Conservation (phyloP, 2,329 filamentous ascomycete genomes). For the Xylariaceae sp. region DNA sequence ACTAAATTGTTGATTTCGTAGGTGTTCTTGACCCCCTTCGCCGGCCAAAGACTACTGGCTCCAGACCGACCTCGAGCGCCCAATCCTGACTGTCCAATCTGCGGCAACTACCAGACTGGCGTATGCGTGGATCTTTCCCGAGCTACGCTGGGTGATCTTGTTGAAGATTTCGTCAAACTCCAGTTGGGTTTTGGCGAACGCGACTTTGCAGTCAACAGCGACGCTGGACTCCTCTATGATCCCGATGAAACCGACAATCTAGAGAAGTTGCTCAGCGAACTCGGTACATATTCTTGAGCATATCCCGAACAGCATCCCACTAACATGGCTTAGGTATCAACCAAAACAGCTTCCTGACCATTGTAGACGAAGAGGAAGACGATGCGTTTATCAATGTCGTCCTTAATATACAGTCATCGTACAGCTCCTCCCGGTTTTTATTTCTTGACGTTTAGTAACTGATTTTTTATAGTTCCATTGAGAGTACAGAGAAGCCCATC, state of each 20-base stretch:
- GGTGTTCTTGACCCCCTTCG: slow-evolving; percentile 74
- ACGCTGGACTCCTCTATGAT: slow-evolving; percentile 78
- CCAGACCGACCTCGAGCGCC: slow-evolving; percentile 56
- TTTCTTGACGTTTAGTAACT: slow-evolving; percentile 24
- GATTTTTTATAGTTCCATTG: slow-evolving; percentile 11
- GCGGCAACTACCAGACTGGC: slow-evolving; percentile 65
- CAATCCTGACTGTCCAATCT: slow-evolving; percentile 78
- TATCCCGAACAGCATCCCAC: slow-evolving; percentile 8
- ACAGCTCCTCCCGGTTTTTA: slow-evolving; percentile 30
- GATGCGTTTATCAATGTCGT: slow-evolving; percentile 74
- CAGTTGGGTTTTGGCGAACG: slow-evolving; percentile 71
- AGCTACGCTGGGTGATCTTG: slow-evolving; percentile 73
- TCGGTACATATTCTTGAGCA: slow-evolving; percentile 47
- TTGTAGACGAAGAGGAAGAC: slow-evolving; percentile 77
- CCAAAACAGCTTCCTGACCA: slow-evolving; percentile 69
- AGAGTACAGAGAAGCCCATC: slow-evolving; percentile 49
- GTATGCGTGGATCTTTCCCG: slow-evolving; percentile 62
- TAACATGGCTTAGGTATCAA: slow-evolving; percentile 52
- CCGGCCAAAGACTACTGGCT: slow-evolving; percentile 52
- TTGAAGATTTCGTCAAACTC: slow-evolving; percentile 65
- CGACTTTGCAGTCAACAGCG: slow-evolving; percentile 73
- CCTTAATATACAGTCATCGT: slow-evolving; percentile 62
- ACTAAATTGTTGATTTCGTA: slow-evolving; percentile 28
- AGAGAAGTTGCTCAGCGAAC: slow-evolving; percentile 68
- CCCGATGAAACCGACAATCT: slow-evolving; percentile 84